Conservation (phyloP, 2,329 filamentous ascomycete species). For the Arthrinium phaeospermum region DNA sequence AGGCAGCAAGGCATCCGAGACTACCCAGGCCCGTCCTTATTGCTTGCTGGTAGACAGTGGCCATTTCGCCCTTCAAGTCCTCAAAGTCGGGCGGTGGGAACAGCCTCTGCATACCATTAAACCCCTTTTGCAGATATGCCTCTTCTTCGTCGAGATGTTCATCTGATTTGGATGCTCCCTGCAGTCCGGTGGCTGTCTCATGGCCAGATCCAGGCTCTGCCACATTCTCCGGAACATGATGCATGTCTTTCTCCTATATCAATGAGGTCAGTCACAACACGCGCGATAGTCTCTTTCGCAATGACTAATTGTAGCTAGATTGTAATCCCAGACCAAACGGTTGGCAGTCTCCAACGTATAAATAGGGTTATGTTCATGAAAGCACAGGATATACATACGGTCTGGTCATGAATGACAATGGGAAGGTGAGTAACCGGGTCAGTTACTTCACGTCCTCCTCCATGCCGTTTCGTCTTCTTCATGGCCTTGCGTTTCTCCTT, state of each 20-base stretch:
- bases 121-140: constrained; percentile 42
- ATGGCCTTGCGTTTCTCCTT: constrained; percentile 55
- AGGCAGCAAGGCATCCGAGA: constrained; percentile 36
- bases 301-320: too few relatives aligned
- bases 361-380: background rate
- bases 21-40: constrained; percentile 44
- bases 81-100: constrained; percentile 58
- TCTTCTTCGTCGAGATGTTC: constrained; percentile 45
- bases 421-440: constrained; percentile 76
- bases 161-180: constrained; percentile 46
- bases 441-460: constrained; percentile 67
- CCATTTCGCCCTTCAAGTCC: constrained; percentile 42
- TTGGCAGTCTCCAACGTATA: background rate
- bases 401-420: constrained; percentile 71
- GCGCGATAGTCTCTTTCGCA: background rate
- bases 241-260: constrained; percentile 55
- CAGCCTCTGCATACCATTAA: constrained; percentile 48
- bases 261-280: background rate
- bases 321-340: too few relatives aligned
- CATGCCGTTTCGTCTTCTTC: constrained; percentile 50
- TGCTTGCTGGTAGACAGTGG: constrained; percentile 40
- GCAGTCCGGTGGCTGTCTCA: constrained; percentile 44
- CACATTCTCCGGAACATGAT: constrained; percentile 43
- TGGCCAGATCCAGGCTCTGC: constrained; percentile 43
- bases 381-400: constrained; percentile 38